Conservation (phyloP, 345 rosid species). For the Mallotus nudiflorus region DNA sequence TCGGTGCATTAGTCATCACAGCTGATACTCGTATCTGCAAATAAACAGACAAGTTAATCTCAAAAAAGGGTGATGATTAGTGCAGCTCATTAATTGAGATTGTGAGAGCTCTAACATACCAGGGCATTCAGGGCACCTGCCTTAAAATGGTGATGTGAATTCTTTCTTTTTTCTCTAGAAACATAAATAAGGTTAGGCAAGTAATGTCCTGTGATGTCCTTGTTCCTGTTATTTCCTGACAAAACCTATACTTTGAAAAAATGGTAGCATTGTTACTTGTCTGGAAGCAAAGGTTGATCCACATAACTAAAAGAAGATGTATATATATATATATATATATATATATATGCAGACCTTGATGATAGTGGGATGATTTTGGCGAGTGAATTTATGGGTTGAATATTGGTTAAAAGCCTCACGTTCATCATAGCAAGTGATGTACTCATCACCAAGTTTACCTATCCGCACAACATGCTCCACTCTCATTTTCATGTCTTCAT, state of each 20-base stretch:
- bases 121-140: constrained; percentile 85
- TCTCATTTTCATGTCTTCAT: constrained; percentile 56
- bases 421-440: constrained; percentile 20
- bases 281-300: not conserved
- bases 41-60: not conserved
- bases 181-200: constrained; percentile 73
- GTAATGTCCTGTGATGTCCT: constrained; percentile 32
- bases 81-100: too few species aligned
- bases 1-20: constrained; percentile 61
- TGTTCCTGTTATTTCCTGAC: constrained; percentile 42
- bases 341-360: not conserved
- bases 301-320: not conserved
- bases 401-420: constrained; percentile 25
- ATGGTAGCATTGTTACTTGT: not conserved
- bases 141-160: constrained; percentile 59
- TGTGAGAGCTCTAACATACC: constrained; percentile 33
- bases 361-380: not conserved
- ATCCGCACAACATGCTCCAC: constrained; percentile 44
- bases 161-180: constrained; percentile 58
- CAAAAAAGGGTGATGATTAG: too few species aligned
- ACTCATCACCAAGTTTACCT: constrained; percentile 44
- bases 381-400: not conserved
- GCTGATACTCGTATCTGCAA: constrained; percentile 72
- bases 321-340: too few species aligned
- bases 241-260: constrained; percentile 36